Evolutionary conservation across 2,329 filamentous ascomycete species (phyloP).

Genomic region (Penicillium digitatum): DNA sequence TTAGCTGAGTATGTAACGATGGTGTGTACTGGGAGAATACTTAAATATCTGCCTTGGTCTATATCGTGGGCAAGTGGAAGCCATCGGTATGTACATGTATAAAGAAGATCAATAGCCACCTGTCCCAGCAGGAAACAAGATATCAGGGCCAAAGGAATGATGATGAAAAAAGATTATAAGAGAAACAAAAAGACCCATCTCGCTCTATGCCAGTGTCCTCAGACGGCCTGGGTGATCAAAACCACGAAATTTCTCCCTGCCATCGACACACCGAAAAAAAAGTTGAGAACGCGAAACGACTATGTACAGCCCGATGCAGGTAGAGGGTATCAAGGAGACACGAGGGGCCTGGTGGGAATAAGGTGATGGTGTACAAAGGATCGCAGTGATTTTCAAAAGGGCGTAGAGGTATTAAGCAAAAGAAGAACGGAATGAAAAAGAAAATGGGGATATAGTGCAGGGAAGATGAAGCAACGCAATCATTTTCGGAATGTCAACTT

Average conservation of each 20-base stretch:
- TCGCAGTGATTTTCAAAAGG: neutral
- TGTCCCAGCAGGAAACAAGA: neutral
- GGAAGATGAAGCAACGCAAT: conserved; percentile 5
- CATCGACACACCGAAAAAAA: conserved; percentile 2
- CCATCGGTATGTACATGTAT: neutral
- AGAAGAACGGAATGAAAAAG: neutral
- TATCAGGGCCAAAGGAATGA: neutral
- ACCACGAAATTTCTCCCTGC: neutral
- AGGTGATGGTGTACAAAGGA: conserved; percentile 7
- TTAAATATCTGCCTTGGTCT: neutral
- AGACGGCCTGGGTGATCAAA: neutral
- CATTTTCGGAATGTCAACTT: conserved; percentile 32
- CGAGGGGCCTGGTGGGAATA: conserved; percentile 1
- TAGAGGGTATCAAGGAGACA: conserved; percentile 25
- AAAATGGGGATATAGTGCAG: neutral
- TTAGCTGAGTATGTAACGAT: neutral
- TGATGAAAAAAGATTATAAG: neutral
- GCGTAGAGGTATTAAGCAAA: conserved; percentile 5
- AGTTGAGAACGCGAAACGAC: conserved; percentile 17
- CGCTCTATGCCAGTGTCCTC: conserved; percentile 10
- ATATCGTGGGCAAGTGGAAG: neutral
- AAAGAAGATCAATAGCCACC: neutral
- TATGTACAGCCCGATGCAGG: conserved; percentile 24
- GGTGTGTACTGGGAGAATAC: neutral
- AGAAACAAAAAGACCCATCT: conserved; percentile 19